Conservation (phyloP, 148 eudicot species). For the Pouteria glomerata region DNA sequence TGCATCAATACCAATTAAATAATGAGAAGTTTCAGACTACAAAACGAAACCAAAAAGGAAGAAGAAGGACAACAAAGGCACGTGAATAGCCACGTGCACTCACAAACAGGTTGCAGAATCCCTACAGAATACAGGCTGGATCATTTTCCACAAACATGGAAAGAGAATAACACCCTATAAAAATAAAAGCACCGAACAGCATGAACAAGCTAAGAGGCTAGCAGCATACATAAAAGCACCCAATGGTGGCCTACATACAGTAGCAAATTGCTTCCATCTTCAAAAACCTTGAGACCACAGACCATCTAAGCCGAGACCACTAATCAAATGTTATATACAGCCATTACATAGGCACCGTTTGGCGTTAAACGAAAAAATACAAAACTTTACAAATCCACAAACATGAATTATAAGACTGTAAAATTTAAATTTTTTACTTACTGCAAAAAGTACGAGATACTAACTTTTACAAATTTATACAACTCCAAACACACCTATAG, state of each 20-base stretch:
- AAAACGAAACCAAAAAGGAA: not conserved
- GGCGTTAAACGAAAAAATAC: too few species aligned
- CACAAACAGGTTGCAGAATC: not conserved
- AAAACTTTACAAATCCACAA: too few species aligned
- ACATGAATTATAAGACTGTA: too few species aligned
- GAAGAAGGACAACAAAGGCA: not conserved
- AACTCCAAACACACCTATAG: too few species aligned
- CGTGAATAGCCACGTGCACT: not conserved
- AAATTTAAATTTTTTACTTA: too few species aligned
- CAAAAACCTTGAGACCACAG: not conserved
- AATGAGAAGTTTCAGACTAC: not conserved
- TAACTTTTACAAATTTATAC: too few species aligned
- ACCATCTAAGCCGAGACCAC: not conserved
- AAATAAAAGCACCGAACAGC: too few species aligned
- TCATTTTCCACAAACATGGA: not conserved
- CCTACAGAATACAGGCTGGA: not conserved
- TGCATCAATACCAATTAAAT: conserved; percentile 1
- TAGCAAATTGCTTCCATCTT: not conserved
- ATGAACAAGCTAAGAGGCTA: too few species aligned
- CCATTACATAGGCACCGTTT: too few species aligned
- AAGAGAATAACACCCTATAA: not conserved
- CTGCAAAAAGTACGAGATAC: too few species aligned
- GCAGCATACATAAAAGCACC: not conserved
- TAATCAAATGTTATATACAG: not conserved
- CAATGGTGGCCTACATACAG: not conserved